These are phyloP conservation scores for Penicillium soppii DNA, from an alignment of 495 filamentous ascomycete genomes.

Conservation along the genomic window DNA sequence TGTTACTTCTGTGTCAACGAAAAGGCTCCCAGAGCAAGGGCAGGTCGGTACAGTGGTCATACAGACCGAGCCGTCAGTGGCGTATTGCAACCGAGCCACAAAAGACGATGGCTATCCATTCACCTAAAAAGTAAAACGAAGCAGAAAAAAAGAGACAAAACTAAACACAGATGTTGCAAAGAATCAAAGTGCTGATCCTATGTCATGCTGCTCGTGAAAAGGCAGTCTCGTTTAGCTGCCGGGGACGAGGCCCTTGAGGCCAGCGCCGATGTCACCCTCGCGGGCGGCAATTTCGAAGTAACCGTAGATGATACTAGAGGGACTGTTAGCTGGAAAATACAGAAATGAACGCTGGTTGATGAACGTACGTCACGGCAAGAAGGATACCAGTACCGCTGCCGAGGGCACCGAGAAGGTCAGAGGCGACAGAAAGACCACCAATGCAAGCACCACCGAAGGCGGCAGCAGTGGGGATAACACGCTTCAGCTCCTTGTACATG, in stretches of 20 bases:
- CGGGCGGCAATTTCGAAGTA: constrained; percentile 99
- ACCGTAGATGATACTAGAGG: constrained; percentile 86
- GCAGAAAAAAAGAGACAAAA: constrained; percentile 28
- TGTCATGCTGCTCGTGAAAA: constrained; percentile 40
- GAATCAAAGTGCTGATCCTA: constrained; percentile 20
- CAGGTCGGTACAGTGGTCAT: background rate
- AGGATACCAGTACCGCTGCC: constrained; percentile 97
- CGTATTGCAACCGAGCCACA: constrained; percentile 1
- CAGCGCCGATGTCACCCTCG: constrained; percentile 85
- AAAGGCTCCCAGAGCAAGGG: background rate
- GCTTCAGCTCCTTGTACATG: constrained; percentile 99
- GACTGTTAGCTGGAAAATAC: constrained; percentile 16
- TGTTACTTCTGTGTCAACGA: background rate
- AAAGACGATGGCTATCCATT: constrained; percentile 15
- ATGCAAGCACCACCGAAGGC: constrained; percentile 99
- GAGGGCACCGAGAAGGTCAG: constrained; percentile 93
- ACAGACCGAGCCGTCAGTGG: too few relatives aligned
- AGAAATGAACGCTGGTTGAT: background rate
- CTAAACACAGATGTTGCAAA: constrained; percentile 23
- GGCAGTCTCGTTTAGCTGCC: constrained; percentile 41
- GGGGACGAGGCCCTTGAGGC: constrained; percentile 83
- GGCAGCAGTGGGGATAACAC: constrained; percentile 96
- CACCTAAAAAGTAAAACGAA: constrained; percentile 26
- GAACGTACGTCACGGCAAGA: constrained; percentile 94
- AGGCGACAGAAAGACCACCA: constrained; percentile 92